Evolutionary conservation across 1,284 basidiomycete species (phyloP).

Genomic region (Heterobasidion parviporum): DNA sequence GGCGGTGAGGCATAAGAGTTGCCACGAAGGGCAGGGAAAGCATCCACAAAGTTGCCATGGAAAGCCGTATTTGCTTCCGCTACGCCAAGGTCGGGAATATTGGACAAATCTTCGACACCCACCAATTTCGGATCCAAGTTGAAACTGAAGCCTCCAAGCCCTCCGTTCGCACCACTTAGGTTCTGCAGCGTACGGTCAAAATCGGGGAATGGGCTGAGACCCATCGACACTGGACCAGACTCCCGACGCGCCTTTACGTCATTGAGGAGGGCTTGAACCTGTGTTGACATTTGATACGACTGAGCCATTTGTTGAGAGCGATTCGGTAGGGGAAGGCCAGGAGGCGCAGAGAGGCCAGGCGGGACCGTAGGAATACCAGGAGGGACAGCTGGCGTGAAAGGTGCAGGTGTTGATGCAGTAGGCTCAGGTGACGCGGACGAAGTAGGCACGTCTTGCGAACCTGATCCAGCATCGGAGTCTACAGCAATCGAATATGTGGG

Average conservation of each 20-base stretch:
- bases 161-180: slow-evolving; percentile 48
- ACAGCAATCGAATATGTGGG: slow-evolving; percentile 37
- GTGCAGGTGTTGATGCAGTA: slow-evolving; percentile 21
- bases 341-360: slow-evolving; percentile 58
- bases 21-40: slow-evolving; percentile 52
- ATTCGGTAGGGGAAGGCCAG: slow-evolving; percentile 49
- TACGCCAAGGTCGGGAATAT: slow-evolving; percentile 45
- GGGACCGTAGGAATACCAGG: slow-evolving; percentile 37
- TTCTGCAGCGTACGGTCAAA: slow-evolving; percentile 74
- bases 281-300: slow-evolving; percentile 82
- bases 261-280: slow-evolving; percentile 77
- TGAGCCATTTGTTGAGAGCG: slow-evolving; percentile 40
- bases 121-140: slow-evolving; percentile 73
- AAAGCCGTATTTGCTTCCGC: slow-evolving; percentile 43
- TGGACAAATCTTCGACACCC: slow-evolving; percentile 28
- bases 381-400: slow-evolving; percentile 27
- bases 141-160: slow-evolving; percentile 68
- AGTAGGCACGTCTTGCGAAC: slow-evolving; percentile 19
- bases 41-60: slow-evolving; percentile 52
- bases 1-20: slow-evolving; percentile 34
- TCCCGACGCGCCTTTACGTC: slow-evolving; percentile 76
- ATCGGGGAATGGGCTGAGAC: slow-evolving; percentile 80
- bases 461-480: slow-evolving; percentile 28
- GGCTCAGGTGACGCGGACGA: slow-evolving; percentile 16
- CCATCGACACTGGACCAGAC: slow-evolving; percentile 35